A percentile compares a stretch with the other conserved stretches of the same genome.
Conservation (phyloP, 345 rosid species). For the Euphorbia tirucalli region DNA sequence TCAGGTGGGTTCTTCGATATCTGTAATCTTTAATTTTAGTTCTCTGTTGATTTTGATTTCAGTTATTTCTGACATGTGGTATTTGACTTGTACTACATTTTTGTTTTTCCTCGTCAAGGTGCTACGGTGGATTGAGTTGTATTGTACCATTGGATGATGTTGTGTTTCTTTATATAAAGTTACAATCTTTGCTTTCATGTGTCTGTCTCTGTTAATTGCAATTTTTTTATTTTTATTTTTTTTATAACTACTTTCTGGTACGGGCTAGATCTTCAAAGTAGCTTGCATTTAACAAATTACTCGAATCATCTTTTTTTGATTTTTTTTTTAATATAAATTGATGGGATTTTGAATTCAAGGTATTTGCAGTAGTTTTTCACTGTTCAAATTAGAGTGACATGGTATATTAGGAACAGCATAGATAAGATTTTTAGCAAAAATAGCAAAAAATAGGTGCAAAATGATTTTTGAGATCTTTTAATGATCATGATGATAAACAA, state of each 20-base stretch:
- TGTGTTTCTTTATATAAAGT: not conserved
- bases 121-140: too few relatives aligned
- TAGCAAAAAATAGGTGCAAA: too few relatives aligned
- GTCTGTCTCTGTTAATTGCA: not conserved
- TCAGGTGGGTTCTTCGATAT: slow-evolving; percentile 18
- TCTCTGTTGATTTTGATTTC: not conserved
- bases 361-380: not conserved
- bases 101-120: too few relatives aligned
- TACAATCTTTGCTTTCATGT: not conserved
- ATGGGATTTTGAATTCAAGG: slow-evolving; percentile 1
- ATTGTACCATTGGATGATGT: not conserved
- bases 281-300: not conserved
- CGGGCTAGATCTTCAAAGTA: not conserved
- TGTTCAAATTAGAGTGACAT: not conserved
- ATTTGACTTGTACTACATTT: not conserved
- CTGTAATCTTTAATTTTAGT: slow-evolving; percentile 1
- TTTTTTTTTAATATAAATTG: not conserved
- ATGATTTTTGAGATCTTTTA: too few relatives aligned
- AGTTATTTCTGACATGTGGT: slow-evolving; percentile 1
- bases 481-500: too few relatives aligned
- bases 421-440: not conserved
- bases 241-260: not conserved
- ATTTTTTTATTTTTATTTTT: not conserved
- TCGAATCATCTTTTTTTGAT: not conserved
- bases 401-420: not conserved